Base-by-base conservation (phyloP, 108 stramenopile genomes). In the Cyclotella cryptica region DNA sequence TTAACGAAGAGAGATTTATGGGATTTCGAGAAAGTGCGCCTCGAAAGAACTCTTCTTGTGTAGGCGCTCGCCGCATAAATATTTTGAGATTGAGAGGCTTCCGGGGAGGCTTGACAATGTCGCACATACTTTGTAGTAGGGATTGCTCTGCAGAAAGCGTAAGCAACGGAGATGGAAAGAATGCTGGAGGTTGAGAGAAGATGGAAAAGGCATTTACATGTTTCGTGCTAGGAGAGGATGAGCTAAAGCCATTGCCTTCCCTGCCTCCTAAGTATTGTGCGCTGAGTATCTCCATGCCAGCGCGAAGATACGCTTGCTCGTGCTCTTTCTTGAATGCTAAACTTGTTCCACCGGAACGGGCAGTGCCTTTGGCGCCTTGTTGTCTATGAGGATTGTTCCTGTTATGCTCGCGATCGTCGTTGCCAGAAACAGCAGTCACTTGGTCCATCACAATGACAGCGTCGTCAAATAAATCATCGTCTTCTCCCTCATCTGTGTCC, bases 21-120 rank as follows among this genome's bases (percentile, higher is more conserved):
- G 92, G 92, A 71, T 95, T 93, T 45, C 84, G 83, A n/a, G 86
- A 86, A 10, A 93, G 84, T 41, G 82, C 81, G 6, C 93, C 93
- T 17, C 94, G 70, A 64, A 95, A 95, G 78, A 92, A 95, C 68
- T 95, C 94, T 70, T 95, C 94, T 76, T 95, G 92, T 0, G 94
- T 93, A 1, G 94, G 94, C 29, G 94, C 94, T 28, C 94, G 66
- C 51, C 90, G 73, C 62, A 95, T 71, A 46, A 90, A 87, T 43
- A 95, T 84, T 72, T 95, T 95, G n/a, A 90, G 75, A 63, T 91
- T 89, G 43, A 89, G 27, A 24, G 92, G 94, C 69, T 95, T 93
- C 78, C 88, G 87, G 19, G 87, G 91, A 28, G 94, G 94, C 69
- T 87, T 80, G 17, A 95, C 84, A 78, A 93, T 83, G 54, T 87